These are phyloP conservation scores for Podaxis carcinomalis DNA, from an alignment of 768 basidiomycete genomes.

Conservation along the genomic window DNA sequence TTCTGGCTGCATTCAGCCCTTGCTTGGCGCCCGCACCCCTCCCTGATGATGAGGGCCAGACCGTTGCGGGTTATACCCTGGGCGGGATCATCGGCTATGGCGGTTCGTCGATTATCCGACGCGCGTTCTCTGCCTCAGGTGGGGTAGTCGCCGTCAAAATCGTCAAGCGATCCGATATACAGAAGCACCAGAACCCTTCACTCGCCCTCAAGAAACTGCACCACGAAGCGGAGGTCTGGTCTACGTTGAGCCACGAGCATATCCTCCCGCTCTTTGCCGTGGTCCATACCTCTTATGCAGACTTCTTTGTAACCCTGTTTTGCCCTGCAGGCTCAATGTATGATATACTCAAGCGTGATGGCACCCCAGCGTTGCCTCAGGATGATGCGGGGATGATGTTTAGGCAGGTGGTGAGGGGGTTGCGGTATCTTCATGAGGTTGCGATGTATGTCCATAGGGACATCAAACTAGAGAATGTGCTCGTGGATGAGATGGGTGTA, in stretches of 20 bases:
- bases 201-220: conserved; percentile 53
- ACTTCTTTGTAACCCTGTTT: conserved; percentile 78
- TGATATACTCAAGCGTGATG: conserved; percentile 74
- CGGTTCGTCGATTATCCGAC: conserved; percentile 76
- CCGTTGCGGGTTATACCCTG: conserved; percentile 68
- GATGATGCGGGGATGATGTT: conserved; percentile 86
- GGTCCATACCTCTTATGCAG: conserved; percentile 54
- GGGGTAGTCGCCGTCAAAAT: conserved; percentile 81
- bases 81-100: conserved; percentile 77
- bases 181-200: conserved; percentile 45
- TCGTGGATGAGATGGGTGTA: conserved; percentile 85
- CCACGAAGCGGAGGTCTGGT: conserved; percentile 72
- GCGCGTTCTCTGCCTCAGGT: conserved; percentile 61
- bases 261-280: conserved; percentile 78
- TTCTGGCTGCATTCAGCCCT: conserved; percentile 59
- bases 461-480: conserved; percentile 94
- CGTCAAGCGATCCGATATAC: conserved; percentile 55
- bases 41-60: conserved; percentile 65
- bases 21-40: conserved; percentile 25
- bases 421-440: conserved; percentile 79
- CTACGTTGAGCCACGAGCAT: conserved; percentile 76
- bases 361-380: conserved; percentile 60
- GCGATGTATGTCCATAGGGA: conserved; percentile 85
- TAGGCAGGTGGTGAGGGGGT: conserved; percentile 76
- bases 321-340: conserved; percentile 86